Conservation (phyloP, 495 filamentous ascomycete genomes). For the Pseudoneurospora amorphoporcata region DNA sequence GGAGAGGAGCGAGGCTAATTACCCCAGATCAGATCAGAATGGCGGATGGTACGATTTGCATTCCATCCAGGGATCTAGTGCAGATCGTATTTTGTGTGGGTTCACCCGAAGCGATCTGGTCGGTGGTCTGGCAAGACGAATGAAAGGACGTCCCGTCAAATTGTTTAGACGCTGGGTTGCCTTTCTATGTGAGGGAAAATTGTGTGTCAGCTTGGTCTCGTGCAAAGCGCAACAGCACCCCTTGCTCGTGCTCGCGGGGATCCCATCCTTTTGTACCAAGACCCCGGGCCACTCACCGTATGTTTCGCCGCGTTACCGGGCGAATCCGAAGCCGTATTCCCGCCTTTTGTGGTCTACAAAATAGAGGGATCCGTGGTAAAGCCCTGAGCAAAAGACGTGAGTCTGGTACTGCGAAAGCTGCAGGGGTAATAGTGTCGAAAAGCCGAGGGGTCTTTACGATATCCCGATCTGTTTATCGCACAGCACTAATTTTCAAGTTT, state of each 20-base stretch:
- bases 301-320: neutral
- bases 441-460: neutral
- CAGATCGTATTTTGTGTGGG: neutral
- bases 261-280: neutral
- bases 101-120: neutral
- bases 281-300: neutral
- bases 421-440: neutral
- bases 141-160: neutral
- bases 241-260: neutral
- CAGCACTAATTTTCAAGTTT: neutral
- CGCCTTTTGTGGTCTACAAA: neutral
- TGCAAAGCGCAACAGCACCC: neutral
- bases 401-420: neutral
- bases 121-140: neutral
- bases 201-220: neutral
- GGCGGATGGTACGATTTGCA: neutral
- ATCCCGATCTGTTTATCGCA: neutral
- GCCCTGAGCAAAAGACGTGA: neutral
- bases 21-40: neutral
- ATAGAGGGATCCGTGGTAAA: neutral
- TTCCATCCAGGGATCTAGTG: neutral
- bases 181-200: neutral
- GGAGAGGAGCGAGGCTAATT: neutral
- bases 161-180: neutral
- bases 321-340: neutral